Base-by-base conservation (phyloP, 83 land plant genomes). In the Picea mariana region DNA sequence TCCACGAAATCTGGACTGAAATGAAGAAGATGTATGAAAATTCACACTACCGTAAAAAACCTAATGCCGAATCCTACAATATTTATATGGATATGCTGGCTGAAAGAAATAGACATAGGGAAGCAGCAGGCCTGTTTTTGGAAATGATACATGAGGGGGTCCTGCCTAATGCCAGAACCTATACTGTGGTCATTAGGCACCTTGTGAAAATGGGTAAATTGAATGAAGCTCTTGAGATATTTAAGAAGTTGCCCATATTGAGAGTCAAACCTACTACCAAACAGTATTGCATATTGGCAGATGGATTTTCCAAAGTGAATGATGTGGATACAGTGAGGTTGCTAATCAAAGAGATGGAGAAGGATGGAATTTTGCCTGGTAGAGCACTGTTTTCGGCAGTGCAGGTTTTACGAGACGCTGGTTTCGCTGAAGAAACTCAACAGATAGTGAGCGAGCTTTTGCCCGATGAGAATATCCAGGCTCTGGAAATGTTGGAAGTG, bases 281-380 rank as follows among this genome's bases (percentile, higher is more conserved):
- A 67, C 93, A 90, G 76, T 93, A 84, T 65, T 61, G 80, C 9
- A 68, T 89, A 68, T 80, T 93, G 75, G 84, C 81, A 17, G 88
- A 87, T 12, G 88, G 61, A 3, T 86, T 88, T 62, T 23, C 76
- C 6, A 73, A 63, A 3, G 27, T 27, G 20, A 59, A 76, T 1
- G 80, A 64, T 80, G 89, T 89, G 78, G 88, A 78, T 59, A 55
- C 60, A 12, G 82, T 87, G 65, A 82, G 67, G n/a, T n/a, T 20
- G 52, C 67, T 90, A 9, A 80, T 93, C 17, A 26, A 21, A 42
- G 95, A 89, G 71, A 93, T 93, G 93, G 81, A 66, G 49, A 68
- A 23, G 7, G 95, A 92, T 77, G 95, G 92, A 68, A 80, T 88
- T 20, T 82, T 92, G 47, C 95, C 91, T 34, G 84, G 86, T 4